Conservation (phyloP, 805 yeast genomes). For the Priceomyces fermenticarens region DNA sequence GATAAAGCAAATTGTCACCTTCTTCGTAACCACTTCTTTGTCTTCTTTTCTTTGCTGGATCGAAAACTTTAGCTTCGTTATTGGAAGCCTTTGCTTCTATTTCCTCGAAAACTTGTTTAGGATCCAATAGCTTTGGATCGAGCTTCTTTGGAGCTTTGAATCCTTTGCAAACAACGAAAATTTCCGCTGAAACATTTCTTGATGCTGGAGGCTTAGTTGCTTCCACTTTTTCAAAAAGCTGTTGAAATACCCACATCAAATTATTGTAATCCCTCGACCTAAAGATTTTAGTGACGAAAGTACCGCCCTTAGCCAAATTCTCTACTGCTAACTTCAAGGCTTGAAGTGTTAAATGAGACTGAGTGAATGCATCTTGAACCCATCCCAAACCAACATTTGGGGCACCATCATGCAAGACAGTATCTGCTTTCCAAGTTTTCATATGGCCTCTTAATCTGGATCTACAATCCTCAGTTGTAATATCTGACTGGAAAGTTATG, state of each 20-base stretch:
- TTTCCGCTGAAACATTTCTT: slow-evolving; percentile 98
- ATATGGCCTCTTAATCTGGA: slow-evolving; percentile 91
- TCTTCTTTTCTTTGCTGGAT: slow-evolving; percentile 89
- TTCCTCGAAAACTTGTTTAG: slow-evolving; percentile 93
- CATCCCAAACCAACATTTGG: slow-evolving; percentile 99
- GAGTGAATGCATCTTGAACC: slow-evolving; percentile 99
- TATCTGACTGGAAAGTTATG: slow-evolving; percentile 93
- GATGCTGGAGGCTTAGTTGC: slow-evolving; percentile 99
- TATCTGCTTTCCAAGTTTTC: slow-evolving; percentile 99
- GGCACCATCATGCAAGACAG: slow-evolving; percentile 98
- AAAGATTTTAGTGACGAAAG: slow-evolving; percentile 94
- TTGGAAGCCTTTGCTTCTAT: slow-evolving; percentile 62
- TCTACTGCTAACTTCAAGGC: slow-evolving; percentile 93
- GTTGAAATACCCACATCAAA: slow-evolving; percentile 96
- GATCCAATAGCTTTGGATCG: slow-evolving; percentile 89
- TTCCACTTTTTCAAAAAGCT: slow-evolving; percentile 91
- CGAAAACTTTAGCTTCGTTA: slow-evolving; percentile 87
- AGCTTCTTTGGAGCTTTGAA: slow-evolving; percentile 94
- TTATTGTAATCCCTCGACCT: slow-evolving; percentile 98
- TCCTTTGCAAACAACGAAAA: slow-evolving; percentile 93
- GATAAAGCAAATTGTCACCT: slow-evolving; percentile 74
- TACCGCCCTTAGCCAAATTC: slow-evolving; percentile 86
- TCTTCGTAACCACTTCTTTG: slow-evolving; percentile 97
- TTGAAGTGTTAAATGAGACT: slow-evolving; percentile 91
- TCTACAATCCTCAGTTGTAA: slow-evolving; percentile 97